Percentiles rank a stretch among this genome's conserved stretches.
phyloP scores from a whole-genome alignment of 768 basidiomycete genomes.

The Suillus americanus region DNA sequence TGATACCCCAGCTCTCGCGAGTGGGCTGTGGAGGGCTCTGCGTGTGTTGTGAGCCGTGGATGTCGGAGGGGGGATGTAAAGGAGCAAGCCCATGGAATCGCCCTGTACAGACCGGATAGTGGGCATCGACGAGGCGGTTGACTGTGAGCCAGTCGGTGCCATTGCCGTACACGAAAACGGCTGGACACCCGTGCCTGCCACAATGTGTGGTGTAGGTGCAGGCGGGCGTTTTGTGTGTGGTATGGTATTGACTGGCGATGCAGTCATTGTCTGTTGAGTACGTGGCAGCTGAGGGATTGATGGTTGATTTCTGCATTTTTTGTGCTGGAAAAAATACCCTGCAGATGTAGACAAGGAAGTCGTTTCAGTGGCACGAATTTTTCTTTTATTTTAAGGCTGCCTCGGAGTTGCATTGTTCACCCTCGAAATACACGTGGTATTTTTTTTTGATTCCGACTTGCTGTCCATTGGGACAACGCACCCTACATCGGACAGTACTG shows the following conservation, averaged over 20 bases:
- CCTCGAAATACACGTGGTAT: background rate
- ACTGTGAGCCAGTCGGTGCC: slow-evolving; percentile 24
- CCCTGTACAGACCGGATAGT: slow-evolving; percentile 25
- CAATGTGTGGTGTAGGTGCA: slow-evolving; percentile 7
- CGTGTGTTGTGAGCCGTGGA: too few relatives aligned
- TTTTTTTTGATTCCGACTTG: background rate
- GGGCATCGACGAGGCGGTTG: slow-evolving; percentile 24
- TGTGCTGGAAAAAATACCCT: background rate
- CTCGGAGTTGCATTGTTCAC: background rate
- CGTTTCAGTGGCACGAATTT: background rate
- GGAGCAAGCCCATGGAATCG: background rate
- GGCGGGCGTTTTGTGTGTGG: background rate
- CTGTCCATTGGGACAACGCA: background rate
- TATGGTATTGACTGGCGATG: background rate
- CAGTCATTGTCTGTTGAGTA: slow-evolving; percentile 10
- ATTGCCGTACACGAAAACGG: slow-evolving; percentile 25
- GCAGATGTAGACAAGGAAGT: background rate
- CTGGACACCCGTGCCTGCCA: slow-evolving; percentile 18
- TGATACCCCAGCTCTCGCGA: too few relatives aligned
- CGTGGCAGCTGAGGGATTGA: background rate
- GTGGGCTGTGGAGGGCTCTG: too few relatives aligned
- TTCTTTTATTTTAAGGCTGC: background rate
- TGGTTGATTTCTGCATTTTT: background rate
- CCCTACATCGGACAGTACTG: background rate
- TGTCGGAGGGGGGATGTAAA: background rate